Conservation (phyloP, 495 filamentous ascomycete genomes). For the Articulospora tetracladia region DNA sequence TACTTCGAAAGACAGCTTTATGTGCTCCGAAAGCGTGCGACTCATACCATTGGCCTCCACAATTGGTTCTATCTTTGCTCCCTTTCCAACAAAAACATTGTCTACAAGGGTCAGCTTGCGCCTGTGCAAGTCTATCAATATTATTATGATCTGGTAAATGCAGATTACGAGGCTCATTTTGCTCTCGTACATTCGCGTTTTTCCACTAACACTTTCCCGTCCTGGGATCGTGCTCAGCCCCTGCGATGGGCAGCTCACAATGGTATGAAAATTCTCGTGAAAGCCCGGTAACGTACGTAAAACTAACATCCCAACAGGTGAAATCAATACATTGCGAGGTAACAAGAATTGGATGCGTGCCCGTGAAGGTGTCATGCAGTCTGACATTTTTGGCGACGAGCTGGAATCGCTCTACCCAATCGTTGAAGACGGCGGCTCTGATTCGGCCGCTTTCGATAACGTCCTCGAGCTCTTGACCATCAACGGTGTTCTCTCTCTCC, state of each 20-base stretch:
- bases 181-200: slow-evolving; percentile 97
- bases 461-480: slow-evolving; percentile 93
- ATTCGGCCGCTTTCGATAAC: slow-evolving; percentile 98
- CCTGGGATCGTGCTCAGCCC: slow-evolving; percentile 97
- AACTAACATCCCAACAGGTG: slow-evolving; percentile 46
- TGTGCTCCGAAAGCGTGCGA: slow-evolving; percentile 89
- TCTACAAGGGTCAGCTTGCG: slow-evolving; percentile 97
- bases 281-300: slow-evolving; percentile 1
- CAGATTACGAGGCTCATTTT: slow-evolving; percentile 97
- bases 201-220: slow-evolving; percentile 98
- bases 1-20: slow-evolving; percentile 93
- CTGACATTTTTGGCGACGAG: slow-evolving; percentile 88
- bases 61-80: slow-evolving; percentile 99
- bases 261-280: slow-evolving; percentile 48
- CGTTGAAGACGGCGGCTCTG: slow-evolving; percentile 95
- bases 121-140: slow-evolving; percentile 99
- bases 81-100: slow-evolving; percentile 96
- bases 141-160: slow-evolving; percentile 95
- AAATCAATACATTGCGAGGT: slow-evolving; percentile 96
- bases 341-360: slow-evolving; percentile 99
- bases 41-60: slow-evolving; percentile 88
- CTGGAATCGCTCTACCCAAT: slow-evolving; percentile 91
- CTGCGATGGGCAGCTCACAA: slow-evolving; percentile 98
- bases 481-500: slow-evolving; percentile 94
- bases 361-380: slow-evolving; percentile 92